A percentile compares a stretch with the other conserved stretches of the same genome.
These are phyloP conservation scores for Tulasnella sp. DNA, from an alignment of 768 basidiomycete species.

Conservation along the genomic window DNA sequence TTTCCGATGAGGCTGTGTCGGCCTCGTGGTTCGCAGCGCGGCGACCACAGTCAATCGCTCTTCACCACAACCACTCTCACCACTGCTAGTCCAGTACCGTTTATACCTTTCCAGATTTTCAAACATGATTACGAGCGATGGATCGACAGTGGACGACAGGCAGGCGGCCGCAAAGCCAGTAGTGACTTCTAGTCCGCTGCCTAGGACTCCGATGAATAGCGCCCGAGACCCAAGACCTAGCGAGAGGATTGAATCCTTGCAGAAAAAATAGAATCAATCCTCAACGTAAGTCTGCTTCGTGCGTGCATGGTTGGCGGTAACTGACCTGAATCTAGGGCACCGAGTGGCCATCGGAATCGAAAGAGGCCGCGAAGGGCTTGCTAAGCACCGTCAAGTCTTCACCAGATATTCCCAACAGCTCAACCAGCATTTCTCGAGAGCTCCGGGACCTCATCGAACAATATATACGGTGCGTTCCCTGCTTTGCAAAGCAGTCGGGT, in stretches of 20 bases:
- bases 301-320: neutral
- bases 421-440: neutral
- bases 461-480: neutral
- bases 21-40: too few species aligned
- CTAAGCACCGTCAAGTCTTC: neutral
- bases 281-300: neutral
- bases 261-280: neutral
- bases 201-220: too few species aligned
- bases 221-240: neutral
- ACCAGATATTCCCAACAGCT: neutral
- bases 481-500: neutral
- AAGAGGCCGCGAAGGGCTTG: neutral
- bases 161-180: too few species aligned
- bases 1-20: too few species aligned
- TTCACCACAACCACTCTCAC: too few species aligned
- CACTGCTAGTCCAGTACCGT: too few species aligned
- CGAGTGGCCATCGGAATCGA: neutral
- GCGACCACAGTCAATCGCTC: too few species aligned
- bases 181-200: too few species aligned
- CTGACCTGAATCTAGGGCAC: neutral
- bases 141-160: too few species aligned
- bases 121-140: too few species aligned
- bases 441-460: neutral
- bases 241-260: neutral
- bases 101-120: too few species aligned